Evolutionary conservation across 768 basidiomycete species (phyloP), one percentile per base, ranked within the genome.

Genomic region (Termitomyces sp.): DNA sequence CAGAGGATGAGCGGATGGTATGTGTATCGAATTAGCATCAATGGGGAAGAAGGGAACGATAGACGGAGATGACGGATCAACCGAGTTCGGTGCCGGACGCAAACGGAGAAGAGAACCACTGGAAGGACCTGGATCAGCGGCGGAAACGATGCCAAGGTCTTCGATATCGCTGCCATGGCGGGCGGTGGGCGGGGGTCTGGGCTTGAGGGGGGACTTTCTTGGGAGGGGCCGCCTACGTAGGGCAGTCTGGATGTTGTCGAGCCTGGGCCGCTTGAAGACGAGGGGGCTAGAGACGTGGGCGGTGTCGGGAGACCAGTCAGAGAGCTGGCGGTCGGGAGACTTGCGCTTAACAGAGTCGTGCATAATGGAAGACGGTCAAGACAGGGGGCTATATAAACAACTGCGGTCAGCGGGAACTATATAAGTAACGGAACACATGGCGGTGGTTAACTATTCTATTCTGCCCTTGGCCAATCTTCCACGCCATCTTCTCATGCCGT

Each of bases 321-420:
- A 71, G 10, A 77, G 73, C 51, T 76, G 77, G 19, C 77, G 70
- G 63, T 87, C 83, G 28, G 66, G 79, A 0, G 83, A 79, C 71
- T 90, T 89, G 61, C 87, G 83, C 70, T 89, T 89, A 30, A 77
- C 62, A 60, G 83, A 75, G 75, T 84, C 77, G 73, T 85, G 83
- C 84, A 87, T 87, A 49, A 30, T 37, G 43, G 54, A 12, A n/a
- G n/a, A n/a, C n/a, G n/a, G n/a, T n/a, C 3, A 40, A 38, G 37
- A 50, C 37, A 50, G 37, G 49, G 37, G 49, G 24, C 49, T 50
- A 19, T 28, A 40, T 63, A 60, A 5, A 15, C 45, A 47, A n/a
- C n/a, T n/a, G 30, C 45, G 45, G 45, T 24, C 21, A 5, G 37
- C 35, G 49, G 61, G 62, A 62, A 65, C 60, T 69, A 70, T 63